These are phyloP conservation scores for Stereocaulon alpinum DNA, from an alignment of 495 filamentous ascomycete species.

Conservation along the genomic window DNA sequence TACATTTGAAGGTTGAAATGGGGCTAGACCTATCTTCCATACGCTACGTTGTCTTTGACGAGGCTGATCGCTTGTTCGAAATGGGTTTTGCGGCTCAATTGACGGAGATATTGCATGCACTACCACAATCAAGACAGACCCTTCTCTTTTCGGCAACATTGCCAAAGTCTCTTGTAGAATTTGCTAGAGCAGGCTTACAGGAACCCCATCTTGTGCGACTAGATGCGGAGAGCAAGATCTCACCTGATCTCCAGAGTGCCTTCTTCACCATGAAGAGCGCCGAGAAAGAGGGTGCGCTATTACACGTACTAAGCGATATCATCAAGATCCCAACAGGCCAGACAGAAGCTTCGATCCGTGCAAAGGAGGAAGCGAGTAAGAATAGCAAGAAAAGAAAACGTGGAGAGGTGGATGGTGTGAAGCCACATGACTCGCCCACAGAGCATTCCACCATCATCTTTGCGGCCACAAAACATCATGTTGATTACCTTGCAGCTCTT, in stretches of 20 bases:
- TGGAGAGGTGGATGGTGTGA: constrained; percentile 34
- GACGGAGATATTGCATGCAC: constrained; percentile 80
- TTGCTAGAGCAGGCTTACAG: constrained; percentile 83
- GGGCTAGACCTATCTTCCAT: constrained; percentile 74
- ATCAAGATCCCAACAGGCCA: constrained; percentile 83
- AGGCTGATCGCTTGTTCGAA: constrained; percentile 93
- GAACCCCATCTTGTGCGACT: constrained; percentile 80
- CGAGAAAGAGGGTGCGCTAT: constrained; percentile 85
- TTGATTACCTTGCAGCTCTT: constrained; percentile 80
- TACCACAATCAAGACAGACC: constrained; percentile 77
- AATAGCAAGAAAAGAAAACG: constrained; percentile 40
- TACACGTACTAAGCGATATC: constrained; percentile 79
- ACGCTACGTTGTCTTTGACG: constrained; percentile 89
- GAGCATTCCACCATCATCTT: constrained; percentile 88
- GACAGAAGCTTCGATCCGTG: constrained; percentile 41
- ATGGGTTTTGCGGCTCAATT: constrained; percentile 95
- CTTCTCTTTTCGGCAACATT: constrained; percentile 91
- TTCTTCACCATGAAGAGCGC: constrained; percentile 88
- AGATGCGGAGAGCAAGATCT: constrained; percentile 91
- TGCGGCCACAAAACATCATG: constrained; percentile 89
- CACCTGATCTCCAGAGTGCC: constrained; percentile 81
- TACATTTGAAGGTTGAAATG: constrained; percentile 96
- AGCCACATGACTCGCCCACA: constrained; percentile 48
- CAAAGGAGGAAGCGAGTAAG: constrained; percentile 26
- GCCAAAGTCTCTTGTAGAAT: constrained; percentile 87